These are phyloP conservation scores for Pseudogymnoascus sp. DNA, from an alignment of 2,329 filamentous ascomycete genomes.

Conservation along the genomic window DNA sequence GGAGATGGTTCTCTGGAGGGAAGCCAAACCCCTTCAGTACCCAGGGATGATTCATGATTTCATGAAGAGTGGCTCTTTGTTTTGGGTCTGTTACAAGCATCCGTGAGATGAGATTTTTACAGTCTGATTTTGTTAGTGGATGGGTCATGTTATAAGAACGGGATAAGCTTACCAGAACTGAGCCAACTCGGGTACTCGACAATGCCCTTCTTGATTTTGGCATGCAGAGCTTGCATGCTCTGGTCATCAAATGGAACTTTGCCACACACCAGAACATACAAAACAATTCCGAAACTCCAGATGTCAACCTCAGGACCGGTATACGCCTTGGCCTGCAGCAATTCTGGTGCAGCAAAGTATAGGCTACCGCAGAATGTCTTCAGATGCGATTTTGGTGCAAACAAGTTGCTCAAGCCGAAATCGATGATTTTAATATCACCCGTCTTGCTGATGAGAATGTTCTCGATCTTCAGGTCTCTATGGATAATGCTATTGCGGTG, in stretches of 20 bases:
- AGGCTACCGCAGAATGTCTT: slow-evolving; percentile 98
- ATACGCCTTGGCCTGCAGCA: slow-evolving; percentile 89
- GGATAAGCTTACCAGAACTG: slow-evolving; percentile 57
- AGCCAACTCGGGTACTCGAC: slow-evolving; percentile 96
- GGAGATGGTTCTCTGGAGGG: slow-evolving; percentile 84
- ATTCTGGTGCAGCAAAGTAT: slow-evolving; percentile 93
- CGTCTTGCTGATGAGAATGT: slow-evolving; percentile 97
- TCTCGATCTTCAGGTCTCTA: slow-evolving; percentile 96
- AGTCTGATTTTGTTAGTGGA: slow-evolving; percentile 58
- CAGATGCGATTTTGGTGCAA: slow-evolving; percentile 74
- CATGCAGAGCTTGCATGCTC: slow-evolving; percentile 96
- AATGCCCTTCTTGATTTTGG: slow-evolving; percentile 95
- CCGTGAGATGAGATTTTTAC: slow-evolving; percentile 81
- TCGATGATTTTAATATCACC: slow-evolving; percentile 99
- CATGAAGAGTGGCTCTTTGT: slow-evolving; percentile 76
- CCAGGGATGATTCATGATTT: slow-evolving; percentile 95
- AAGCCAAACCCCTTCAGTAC: slow-evolving; percentile 85
- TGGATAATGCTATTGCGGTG: slow-evolving; percentile 98
- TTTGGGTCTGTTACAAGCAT: slow-evolving; percentile 95
- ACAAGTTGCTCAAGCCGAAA: slow-evolving; percentile 94
- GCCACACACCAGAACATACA: slow-evolving; percentile 94
- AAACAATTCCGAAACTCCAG: slow-evolving; percentile 97
- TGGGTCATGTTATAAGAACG: slow-evolving; percentile 11
- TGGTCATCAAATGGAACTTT: slow-evolving; percentile 99
- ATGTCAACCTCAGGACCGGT: slow-evolving; percentile 95